Percentiles rank a stretch among this genome's conserved stretches.
Conservation (phyloP, 2,329 filamentous ascomycete species). For the Coniochaeta sp. region DNA sequence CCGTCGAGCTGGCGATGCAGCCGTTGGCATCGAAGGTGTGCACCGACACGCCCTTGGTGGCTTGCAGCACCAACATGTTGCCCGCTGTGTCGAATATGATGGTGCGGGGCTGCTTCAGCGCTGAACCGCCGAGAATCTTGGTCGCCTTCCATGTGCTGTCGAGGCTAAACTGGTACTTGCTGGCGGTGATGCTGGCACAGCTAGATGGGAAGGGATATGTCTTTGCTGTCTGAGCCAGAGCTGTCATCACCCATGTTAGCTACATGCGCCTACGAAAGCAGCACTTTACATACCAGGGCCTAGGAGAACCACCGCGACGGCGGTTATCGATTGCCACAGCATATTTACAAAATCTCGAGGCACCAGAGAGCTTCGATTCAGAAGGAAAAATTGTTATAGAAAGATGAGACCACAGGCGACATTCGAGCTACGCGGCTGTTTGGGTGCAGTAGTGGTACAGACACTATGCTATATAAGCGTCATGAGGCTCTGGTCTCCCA, state of each 20-base stretch:
- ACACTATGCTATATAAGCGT: neutral
- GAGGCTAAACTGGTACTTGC: constrained; percentile 23
- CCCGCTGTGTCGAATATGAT: constrained; percentile 26
- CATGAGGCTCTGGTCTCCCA: neutral
- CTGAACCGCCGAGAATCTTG: constrained; percentile 26
- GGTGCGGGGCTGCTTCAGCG: constrained; percentile 24
- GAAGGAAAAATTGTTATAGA: neutral
- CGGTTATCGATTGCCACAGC: neutral
- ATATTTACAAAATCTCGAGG: neutral
- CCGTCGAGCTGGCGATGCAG: constrained; percentile 28
- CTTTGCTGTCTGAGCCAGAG: constrained; percentile 7
- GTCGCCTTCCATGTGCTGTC: constrained; percentile 28
- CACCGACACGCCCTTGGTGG: constrained; percentile 26
- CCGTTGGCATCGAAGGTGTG: constrained; percentile 31
- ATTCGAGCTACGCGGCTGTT: neutral
- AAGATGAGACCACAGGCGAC: neutral
- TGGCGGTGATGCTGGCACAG: constrained; percentile 24
- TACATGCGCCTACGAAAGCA: neutral
- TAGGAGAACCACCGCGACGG: neutral
- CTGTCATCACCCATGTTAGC: neutral
- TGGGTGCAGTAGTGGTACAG: neutral
- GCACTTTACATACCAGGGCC: neutral
- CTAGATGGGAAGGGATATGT: constrained; percentile 23
- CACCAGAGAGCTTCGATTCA: neutral
- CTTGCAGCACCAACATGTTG: constrained; percentile 29